These are phyloP conservation scores for Fusarium coicis DNA, from an alignment of 2,329 filamentous ascomycete species.

Conservation along the genomic window DNA sequence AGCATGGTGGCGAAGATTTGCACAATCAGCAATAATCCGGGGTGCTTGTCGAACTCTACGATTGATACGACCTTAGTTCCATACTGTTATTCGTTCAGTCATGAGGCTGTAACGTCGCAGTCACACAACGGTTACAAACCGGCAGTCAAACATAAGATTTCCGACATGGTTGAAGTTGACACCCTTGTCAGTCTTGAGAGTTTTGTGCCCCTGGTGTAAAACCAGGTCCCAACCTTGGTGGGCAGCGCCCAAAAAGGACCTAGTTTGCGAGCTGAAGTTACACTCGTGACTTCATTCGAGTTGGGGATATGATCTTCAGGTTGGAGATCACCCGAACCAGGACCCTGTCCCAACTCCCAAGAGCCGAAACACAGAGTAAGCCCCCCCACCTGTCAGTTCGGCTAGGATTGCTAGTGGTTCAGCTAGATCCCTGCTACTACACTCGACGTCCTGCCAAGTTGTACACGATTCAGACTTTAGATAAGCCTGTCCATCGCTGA, in stretches of 20 bases:
- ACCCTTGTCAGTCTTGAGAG: constrained; percentile 2
- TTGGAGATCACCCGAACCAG: constrained; percentile 24
- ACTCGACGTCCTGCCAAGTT: constrained; percentile 9
- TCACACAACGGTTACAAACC: neutral
- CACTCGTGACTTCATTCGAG: constrained; percentile 8
- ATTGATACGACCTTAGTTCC: neutral
- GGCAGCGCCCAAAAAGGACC: constrained; percentile 8
- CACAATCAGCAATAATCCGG: neutral
- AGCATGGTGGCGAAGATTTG: neutral
- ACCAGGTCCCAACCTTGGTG: neutral
- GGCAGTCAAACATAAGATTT: constrained; percentile 20
- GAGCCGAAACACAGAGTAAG: constrained; percentile 19
- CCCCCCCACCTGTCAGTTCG: constrained; percentile 39
- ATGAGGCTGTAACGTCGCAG: constrained; percentile 6
- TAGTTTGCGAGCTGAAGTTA: constrained; percentile 26
- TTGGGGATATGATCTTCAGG: constrained; percentile 15
- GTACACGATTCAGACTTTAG: constrained; percentile 8
- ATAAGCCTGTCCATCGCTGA: constrained; percentile 2
- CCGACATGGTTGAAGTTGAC: constrained; percentile 3
- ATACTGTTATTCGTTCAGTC: neutral
- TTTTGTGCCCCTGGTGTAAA: constrained; percentile 2
- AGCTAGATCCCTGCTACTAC: constrained; percentile 23
- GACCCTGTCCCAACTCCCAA: neutral
- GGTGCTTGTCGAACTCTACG: neutral
- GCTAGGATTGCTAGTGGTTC: constrained; percentile 36